These are phyloP conservation scores for Rhizophlyctis rosea DNA, from an alignment of 192 early-diverging fungal species.

Conservation along the genomic window DNA sequence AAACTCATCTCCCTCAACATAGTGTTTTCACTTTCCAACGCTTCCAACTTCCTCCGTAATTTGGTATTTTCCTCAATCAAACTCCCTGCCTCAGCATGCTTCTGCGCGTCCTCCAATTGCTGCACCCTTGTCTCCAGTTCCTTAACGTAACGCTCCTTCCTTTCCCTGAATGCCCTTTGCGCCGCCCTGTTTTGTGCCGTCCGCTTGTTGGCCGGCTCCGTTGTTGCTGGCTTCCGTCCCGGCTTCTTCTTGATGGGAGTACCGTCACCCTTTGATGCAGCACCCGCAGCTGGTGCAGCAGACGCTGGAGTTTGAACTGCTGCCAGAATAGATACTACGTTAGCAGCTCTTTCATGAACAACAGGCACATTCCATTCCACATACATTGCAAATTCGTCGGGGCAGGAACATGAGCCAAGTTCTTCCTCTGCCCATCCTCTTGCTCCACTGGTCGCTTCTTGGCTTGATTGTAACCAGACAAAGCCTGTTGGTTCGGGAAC, in stretches of 20 bases:
- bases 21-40: constrained; percentile 27
- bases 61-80: constrained; percentile 23
- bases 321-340: too few relatives aligned
- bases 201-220: constrained; percentile 43
- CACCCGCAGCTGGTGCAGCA: constrained; percentile 11
- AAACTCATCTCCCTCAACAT: constrained; percentile 21
- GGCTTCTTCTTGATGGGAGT: constrained; percentile 33
- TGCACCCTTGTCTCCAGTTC: constrained; percentile 32
- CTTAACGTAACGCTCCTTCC: constrained; percentile 43
- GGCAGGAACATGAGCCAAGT: constrained; percentile 14
- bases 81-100: constrained; percentile 10
- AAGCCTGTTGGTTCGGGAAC: too few relatives aligned
- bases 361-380: too few relatives aligned
- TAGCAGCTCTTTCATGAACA: too few relatives aligned
- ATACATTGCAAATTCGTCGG: background rate
- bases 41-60: constrained; percentile 11
- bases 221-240: constrained; percentile 39
- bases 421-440: constrained; percentile 19
- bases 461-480: too few relatives aligned
- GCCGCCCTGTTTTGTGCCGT: constrained; percentile 47
- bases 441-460: constrained; percentile 2
- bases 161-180: constrained; percentile 41
- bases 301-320: background rate
- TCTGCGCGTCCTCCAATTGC: constrained; percentile 28
- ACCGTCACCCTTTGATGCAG: too few relatives aligned